Evolutionary conservation across 2,329 filamentous ascomycete genomes (phyloP).

Genomic region (Penicillium sp.): DNA sequence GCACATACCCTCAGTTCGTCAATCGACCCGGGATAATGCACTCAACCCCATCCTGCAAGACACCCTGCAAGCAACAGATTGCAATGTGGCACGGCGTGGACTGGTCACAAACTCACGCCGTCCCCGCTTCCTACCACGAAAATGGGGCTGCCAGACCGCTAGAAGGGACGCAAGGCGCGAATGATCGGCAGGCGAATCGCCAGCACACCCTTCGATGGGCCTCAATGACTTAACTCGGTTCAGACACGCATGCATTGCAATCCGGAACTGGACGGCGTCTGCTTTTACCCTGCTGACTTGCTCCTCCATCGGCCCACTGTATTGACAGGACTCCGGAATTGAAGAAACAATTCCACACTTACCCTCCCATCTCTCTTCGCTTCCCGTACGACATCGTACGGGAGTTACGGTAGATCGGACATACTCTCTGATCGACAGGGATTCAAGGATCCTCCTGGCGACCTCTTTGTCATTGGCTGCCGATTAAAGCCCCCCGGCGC

Average conservation of each 20-base stretch:
- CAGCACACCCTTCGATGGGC: constrained; percentile 12
- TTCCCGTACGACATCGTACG: background rate
- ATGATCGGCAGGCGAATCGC: constrained; percentile 21
- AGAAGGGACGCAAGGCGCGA: constrained; percentile 23
- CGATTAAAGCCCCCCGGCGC: constrained; percentile 28
- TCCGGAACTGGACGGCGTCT: constrained; percentile 9
- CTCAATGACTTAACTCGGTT: constrained; percentile 10
- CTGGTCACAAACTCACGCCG: constrained; percentile 4
- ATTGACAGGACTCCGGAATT: constrained; percentile 3
- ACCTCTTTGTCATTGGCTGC: constrained; percentile 16
- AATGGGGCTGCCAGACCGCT: constrained; percentile 20
- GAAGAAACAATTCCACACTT: background rate
- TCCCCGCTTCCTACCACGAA: background rate
- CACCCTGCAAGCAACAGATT: background rate
- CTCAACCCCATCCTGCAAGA: constrained; percentile 4
- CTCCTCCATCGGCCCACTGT: constrained; percentile 9
- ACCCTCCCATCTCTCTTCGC: constrained; percentile 1
- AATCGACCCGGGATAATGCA: background rate
- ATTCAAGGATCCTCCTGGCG: constrained; percentile 19
- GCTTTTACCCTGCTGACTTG: constrained; percentile 12
- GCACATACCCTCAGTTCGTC: background rate
- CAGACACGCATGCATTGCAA: constrained; percentile 13
- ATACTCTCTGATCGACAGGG: constrained; percentile 15
- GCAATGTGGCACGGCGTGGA: constrained; percentile 6
- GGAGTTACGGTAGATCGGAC: background rate